A percentile compares a stretch with the other conserved stretches of the same genome.
These are phyloP conservation scores for Amaranthus cruentus DNA, from an alignment of 148 eudicot genomes.

Conservation along the genomic window DNA sequence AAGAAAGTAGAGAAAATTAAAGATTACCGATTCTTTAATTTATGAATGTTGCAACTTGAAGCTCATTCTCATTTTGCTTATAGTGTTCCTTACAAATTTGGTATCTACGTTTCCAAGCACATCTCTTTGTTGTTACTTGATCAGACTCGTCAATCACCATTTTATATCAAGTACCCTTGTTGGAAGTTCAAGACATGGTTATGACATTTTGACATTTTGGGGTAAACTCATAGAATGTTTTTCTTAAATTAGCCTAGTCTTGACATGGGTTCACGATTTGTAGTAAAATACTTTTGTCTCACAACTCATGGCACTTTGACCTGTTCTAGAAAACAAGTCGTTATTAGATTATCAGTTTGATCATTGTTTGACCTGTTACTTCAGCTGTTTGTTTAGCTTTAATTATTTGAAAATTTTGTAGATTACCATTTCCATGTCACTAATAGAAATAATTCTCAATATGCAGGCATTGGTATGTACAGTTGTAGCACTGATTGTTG, in stretches of 20 bases:
- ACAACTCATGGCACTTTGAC: neutral
- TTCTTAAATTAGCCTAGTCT: too few species aligned
- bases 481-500: slow-evolving; percentile 30
- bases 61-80: neutral
- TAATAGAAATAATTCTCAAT: neutral
- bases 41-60: neutral
- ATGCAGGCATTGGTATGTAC: slow-evolving; percentile 53
- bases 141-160: too few species aligned
- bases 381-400: neutral
- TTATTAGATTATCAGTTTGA: neutral
- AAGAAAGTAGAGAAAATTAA: neutral
- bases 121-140: too few species aligned
- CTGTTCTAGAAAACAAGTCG: neutral
- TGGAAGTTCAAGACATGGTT: too few species aligned
- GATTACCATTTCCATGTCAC: neutral
- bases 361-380: neutral
- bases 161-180: too few species aligned
- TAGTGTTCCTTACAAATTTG: too few species aligned
- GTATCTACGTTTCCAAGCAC: too few species aligned
- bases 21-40: neutral
- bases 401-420: neutral
- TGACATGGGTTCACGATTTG: too few species aligned
- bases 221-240: too few species aligned
- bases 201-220: too few species aligned
- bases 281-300: neutral